Conservation (phyloP, 305 asterid species). For the Fraxinus sp. region DNA sequence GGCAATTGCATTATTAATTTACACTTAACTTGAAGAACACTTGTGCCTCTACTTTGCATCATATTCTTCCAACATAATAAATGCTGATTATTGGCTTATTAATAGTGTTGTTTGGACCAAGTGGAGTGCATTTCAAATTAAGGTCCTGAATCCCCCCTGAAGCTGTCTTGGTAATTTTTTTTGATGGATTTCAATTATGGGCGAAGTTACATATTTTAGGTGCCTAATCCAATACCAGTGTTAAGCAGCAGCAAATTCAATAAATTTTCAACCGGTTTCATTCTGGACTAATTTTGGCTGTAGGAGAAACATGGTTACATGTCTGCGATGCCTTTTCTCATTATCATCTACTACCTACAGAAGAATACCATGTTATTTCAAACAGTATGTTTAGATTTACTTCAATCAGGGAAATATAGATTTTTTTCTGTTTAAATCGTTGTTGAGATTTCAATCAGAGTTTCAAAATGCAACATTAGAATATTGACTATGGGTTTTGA, state of each 20-base stretch:
- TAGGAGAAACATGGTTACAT: not conserved
- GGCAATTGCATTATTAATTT: not conserved
- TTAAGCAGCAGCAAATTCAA: not conserved
- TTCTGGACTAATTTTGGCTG: not conserved
- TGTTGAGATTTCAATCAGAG: not conserved
- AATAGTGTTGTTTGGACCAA: not conserved
- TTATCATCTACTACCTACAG: not conserved
- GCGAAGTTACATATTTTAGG: not conserved
- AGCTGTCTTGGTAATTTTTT: conserved; percentile 6
- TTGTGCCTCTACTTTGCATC: not conserved
- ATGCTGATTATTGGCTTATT: not conserved
- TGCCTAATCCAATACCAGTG: not conserved
- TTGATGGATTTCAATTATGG: not conserved
- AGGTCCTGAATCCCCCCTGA: not conserved
- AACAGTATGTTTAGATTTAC: not conserved
- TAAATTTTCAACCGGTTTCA: not conserved
- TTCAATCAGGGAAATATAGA: not conserved
- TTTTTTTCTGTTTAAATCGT: not conserved
- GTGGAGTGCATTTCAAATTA: not conserved
- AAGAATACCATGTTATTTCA: not conserved
- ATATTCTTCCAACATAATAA: not conserved
- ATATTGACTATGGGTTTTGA: not conserved
- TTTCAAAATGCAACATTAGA: not conserved
- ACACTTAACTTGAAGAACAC: not conserved
- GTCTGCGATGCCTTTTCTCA: not conserved